These are phyloP conservation scores for Colletotrichum sp. DNA, from an alignment of 2,329 filamentous ascomycete species.

Conservation along the genomic window DNA sequence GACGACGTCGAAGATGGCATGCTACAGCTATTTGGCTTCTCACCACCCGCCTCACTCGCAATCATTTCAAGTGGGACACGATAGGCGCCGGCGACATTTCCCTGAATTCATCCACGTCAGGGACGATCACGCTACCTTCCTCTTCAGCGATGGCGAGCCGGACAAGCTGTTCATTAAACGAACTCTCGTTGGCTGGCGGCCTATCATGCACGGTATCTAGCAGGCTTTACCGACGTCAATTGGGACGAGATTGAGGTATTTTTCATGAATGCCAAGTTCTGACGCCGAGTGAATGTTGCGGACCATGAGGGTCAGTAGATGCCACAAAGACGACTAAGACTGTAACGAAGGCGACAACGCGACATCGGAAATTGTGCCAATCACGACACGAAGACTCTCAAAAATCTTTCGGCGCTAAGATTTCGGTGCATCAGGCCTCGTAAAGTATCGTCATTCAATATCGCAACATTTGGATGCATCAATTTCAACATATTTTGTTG, in stretches of 20 bases:
- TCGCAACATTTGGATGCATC: not conserved
- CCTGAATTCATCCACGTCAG: not conserved
- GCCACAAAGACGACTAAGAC: not conserved
- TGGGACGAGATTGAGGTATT: not conserved
- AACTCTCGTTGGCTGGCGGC: not conserved
- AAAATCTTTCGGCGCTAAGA: not conserved
- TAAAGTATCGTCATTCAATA: not conserved
- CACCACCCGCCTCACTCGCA: not conserved
- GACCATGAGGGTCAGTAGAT: not conserved
- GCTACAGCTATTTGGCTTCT: not conserved
- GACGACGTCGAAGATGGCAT: not conserved
- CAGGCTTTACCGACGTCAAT: not conserved
- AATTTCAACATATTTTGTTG: not conserved
- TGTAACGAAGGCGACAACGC: not conserved
- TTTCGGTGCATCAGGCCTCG: not conserved
- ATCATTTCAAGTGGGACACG: not conserved
- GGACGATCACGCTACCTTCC: not conserved
- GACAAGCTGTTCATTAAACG: not conserved
- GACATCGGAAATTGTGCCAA: not conserved
- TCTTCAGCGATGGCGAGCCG: not conserved
- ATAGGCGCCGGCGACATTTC: not conserved
- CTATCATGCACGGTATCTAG: not conserved
- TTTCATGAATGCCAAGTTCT: not conserved
- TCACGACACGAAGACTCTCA: not conserved
- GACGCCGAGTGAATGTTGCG: not conserved